Evolutionary conservation across 805 yeast genomes (phyloP).

Genomic region (Yamadazyma nakazawae): DNA sequence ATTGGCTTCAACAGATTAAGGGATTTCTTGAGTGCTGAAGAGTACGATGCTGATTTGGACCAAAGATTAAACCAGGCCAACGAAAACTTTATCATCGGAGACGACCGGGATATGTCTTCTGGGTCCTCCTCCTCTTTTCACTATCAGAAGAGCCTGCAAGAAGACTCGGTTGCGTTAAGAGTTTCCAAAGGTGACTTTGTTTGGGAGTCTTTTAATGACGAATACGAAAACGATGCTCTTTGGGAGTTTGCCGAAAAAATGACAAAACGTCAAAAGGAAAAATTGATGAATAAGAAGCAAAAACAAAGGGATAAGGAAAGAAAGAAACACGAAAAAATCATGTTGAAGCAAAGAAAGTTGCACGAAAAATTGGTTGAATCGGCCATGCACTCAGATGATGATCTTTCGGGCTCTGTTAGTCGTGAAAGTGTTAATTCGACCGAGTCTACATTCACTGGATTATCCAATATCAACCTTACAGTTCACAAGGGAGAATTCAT

Average conservation of each 20-base stretch:
- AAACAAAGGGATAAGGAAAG: conserved; percentile 9
- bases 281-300: conserved; percentile 13
- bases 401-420: not conserved
- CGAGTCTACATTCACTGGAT: conserved; percentile 27
- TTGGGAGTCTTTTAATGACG: conserved; percentile 31
- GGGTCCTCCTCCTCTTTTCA: not conserved
- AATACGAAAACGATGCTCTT: conserved; percentile 18
- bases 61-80: conserved; percentile 9
- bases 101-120: conserved; percentile 2
- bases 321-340: conserved; percentile 4
- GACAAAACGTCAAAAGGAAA: conserved; percentile 13
- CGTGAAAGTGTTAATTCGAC: not conserved
- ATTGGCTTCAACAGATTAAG: conserved; percentile 34
- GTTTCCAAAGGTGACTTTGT: conserved; percentile 26
- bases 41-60: conserved; percentile 17
- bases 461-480: conserved; percentile 29
- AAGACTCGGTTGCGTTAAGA: conserved; percentile 18
- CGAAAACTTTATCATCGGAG: conserved; percentile 11
- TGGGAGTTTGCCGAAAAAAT: conserved; percentile 21
- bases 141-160: conserved; percentile 3
- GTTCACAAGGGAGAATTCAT: conserved; percentile 34
- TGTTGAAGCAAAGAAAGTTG: conserved; percentile 4
- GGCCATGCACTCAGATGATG: conserved; percentile 1
- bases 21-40: conserved; percentile 26
- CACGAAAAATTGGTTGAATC: conserved; percentile 8